Conservation (phyloP, 805 yeast species). For the Suhomyces sp. region DNA sequence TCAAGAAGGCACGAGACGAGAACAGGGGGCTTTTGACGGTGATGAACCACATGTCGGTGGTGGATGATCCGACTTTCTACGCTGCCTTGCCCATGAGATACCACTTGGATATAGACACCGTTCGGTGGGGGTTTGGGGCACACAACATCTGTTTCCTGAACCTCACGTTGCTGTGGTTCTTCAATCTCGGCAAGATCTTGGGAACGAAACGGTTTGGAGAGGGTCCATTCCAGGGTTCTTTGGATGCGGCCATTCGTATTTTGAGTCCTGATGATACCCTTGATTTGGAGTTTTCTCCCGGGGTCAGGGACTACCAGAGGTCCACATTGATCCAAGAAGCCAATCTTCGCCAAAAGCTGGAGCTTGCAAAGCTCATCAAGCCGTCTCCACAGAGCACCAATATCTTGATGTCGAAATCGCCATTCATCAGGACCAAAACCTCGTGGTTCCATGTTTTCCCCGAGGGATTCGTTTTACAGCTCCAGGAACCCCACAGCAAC, state of each 20-base stretch:
- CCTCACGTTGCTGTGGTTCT: conserved; percentile 54
- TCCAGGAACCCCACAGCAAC: conserved; percentile 72
- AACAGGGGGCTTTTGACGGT: conserved; percentile 77
- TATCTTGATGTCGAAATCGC: conserved; percentile 35
- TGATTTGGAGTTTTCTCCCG: conserved; percentile 42
- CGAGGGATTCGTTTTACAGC: conserved; percentile 89
- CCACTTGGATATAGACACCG: conserved; percentile 58
- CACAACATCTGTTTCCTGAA: conserved; percentile 80
- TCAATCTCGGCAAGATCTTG: conserved; percentile 85
- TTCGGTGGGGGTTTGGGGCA: conserved; percentile 96
- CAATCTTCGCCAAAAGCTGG: conserved; percentile 16
- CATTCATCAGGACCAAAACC: conserved; percentile 61
- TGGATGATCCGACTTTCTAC: conserved; percentile 92
- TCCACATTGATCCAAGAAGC: conserved; percentile 43
- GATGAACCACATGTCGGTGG: conserved; percentile 90
- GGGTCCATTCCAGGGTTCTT: conserved; percentile 88
- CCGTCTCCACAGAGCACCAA: conserved; percentile 32
- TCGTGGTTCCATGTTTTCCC: conserved; percentile 96
- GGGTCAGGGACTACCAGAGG: conserved; percentile 26
- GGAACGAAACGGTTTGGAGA: conserved; percentile 85
- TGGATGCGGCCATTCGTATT: conserved; percentile 82
- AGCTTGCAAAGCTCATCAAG: conserved; percentile 20
- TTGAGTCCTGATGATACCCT: conserved; percentile 75
- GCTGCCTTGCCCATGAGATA: conserved; percentile 77
- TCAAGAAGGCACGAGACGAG: conserved; percentile 61